phyloP scores from a whole-genome alignment of 371 early-diverging fungal genomes.

The Circinella umbellata region DNA sequence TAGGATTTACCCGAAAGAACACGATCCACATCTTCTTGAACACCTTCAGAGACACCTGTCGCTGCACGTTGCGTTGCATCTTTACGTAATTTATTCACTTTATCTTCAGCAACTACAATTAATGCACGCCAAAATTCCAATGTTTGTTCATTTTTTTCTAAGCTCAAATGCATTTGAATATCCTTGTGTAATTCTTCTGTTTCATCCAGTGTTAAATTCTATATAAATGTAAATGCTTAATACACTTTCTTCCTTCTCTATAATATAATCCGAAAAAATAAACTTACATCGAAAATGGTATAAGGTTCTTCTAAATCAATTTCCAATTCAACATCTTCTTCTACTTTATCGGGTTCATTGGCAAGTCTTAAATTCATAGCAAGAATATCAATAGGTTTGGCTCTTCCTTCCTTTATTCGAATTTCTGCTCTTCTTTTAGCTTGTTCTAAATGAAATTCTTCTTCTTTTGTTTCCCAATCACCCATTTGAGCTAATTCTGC shows the following conservation, averaged over 20 bases:
- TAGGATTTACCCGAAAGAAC: conserved; percentile 78
- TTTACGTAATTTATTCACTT: conserved; percentile 54
- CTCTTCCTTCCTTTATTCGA: conserved; percentile 84
- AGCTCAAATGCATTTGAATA: conserved; percentile 81
- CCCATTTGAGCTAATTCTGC: conserved; percentile 86
- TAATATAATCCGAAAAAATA: too few species aligned
- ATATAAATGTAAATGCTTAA: too few species aligned
- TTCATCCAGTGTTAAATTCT: conserved; percentile 69
- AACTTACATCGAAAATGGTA: conserved; percentile 74
- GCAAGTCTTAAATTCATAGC: conserved; percentile 88
- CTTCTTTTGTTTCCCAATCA: conserved; percentile 95
- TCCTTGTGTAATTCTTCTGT: conserved; percentile 82
- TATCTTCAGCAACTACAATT: conserved; percentile 82
- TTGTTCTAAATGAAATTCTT: conserved; percentile 90
- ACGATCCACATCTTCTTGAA: conserved; percentile 70
- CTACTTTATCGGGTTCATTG: conserved; percentile 70
- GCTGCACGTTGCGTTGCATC: conserved; percentile 32
- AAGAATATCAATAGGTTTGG: conserved; percentile 91
- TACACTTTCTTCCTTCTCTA: too few species aligned
- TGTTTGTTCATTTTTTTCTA: conserved; percentile 80
- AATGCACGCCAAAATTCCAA: conserved; percentile 85
- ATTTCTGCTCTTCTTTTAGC: conserved; percentile 91
- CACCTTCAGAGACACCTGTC: conserved; percentile 42
- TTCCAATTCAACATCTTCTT: conserved; percentile 76
- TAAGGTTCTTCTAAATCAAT: conserved; percentile 90